Conservation (phyloP, 345 rosid genomes). For the Geranium rotundifolium region DNA sequence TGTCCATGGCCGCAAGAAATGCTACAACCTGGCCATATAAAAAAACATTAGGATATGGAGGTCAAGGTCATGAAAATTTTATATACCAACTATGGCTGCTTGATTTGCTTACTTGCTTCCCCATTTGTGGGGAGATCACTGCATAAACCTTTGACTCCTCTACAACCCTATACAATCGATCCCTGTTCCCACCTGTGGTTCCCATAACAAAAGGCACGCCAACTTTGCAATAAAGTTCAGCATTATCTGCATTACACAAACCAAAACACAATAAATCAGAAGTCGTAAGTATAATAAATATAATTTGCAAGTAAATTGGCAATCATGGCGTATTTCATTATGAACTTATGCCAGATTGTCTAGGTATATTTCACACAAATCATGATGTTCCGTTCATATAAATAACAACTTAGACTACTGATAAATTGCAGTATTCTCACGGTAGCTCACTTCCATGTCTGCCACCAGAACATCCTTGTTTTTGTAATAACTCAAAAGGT, state of each 20-base stretch:
- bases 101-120: slow-evolving; percentile 55
- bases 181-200: slow-evolving; percentile 92
- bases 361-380: too few relatives aligned
- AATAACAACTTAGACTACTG: too few relatives aligned
- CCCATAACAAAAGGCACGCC: slow-evolving; percentile 98
- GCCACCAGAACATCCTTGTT: too few relatives aligned
- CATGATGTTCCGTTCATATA: too few relatives aligned
- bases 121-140: slow-evolving; percentile 98
- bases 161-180: slow-evolving; percentile 51
- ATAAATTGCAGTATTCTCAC: too few relatives aligned
- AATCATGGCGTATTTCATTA: too few relatives aligned
- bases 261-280: neutral
- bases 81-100: neutral
- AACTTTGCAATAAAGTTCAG: slow-evolving; percentile 68
- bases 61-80: neutral
- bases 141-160: slow-evolving; percentile 60
- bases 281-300: too few relatives aligned
- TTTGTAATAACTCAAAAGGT: neutral
- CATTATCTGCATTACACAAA: slow-evolving; percentile 43
- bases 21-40: slow-evolving; percentile 65
- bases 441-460: too few relatives aligned
- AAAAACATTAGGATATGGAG: slow-evolving; percentile 11
- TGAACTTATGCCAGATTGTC: too few relatives aligned
- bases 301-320: too few relatives aligned
- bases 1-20: slow-evolving; percentile 95